Conservation (phyloP, 805 yeast species). For the Cyberlindnera misumaiensis region DNA sequence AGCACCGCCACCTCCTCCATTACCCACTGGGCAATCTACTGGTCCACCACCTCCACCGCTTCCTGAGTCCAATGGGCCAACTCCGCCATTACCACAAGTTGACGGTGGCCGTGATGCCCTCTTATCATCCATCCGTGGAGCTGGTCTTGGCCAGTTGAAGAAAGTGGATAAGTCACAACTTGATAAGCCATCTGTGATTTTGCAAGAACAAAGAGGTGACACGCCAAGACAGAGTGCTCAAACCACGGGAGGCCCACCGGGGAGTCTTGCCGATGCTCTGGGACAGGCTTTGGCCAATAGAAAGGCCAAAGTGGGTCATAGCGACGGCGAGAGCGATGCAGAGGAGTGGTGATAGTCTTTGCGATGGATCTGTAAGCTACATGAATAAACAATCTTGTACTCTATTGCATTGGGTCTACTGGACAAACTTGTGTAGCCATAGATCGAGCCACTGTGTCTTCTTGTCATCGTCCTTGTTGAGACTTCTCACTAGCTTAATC, state of each 20-base stretch:
- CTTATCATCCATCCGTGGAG: constrained; percentile 76
- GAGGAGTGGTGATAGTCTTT: constrained; percentile 70
- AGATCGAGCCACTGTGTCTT: constrained; percentile 53
- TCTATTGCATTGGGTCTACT: background rate
- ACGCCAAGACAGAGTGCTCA: constrained; percentile 23
- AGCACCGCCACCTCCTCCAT: constrained; percentile 13
- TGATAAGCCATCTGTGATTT: constrained; percentile 67
- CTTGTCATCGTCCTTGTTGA: constrained; percentile 44
- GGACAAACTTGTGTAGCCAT: constrained; percentile 41
- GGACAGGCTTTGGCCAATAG: constrained; percentile 80
- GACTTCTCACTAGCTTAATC: constrained; percentile 27
- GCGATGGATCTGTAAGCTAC: background rate
- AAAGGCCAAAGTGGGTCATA: constrained; percentile 71
- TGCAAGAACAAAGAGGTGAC: constrained; percentile 69
- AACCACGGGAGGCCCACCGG: constrained; percentile 39
- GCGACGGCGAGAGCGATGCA: constrained; percentile 80
- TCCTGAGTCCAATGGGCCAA: constrained; percentile 8
- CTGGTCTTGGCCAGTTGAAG: constrained; percentile 59
- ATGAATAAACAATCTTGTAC: background rate
- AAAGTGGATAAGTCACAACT: constrained; percentile 79
- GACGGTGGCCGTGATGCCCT: constrained; percentile 73
- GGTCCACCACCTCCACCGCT: constrained; percentile 18
- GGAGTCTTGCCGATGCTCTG: constrained; percentile 74
- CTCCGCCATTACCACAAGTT: constrained; percentile 25
- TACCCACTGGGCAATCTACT: constrained; percentile 9